A percentile compares a stretch with the other conserved stretches of the same genome.
Conservation (phyloP, 192 early-diverging fungal species). For the Phlyctochytrium bullatum region DNA sequence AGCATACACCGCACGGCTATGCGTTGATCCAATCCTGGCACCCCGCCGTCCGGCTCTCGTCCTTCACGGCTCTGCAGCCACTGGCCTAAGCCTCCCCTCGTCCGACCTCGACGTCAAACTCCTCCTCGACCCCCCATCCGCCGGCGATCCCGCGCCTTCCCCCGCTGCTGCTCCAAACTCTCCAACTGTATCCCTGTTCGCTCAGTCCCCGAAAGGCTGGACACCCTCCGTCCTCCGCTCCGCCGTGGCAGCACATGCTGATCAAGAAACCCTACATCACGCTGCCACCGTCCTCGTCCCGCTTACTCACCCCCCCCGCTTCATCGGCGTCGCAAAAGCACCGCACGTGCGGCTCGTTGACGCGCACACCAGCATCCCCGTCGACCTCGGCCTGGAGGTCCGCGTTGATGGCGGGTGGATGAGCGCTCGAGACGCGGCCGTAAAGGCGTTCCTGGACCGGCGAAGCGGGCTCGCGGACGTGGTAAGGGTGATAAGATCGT, state of each 20-base stretch:
- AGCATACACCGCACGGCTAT: neutral
- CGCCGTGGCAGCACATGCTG: neutral
- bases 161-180: neutral
- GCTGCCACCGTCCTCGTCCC: neutral
- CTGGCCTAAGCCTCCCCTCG: neutral
- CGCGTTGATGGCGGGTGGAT: no score
- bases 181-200: neutral
- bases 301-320: neutral
- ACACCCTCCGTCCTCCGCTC: neutral
- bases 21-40: neutral
- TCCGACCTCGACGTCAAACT: neutral
- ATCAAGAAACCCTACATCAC: neutral
- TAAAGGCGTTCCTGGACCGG: neutral
- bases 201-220: neutral
- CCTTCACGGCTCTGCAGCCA: neutral
- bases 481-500: neutral
- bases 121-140: neutral
- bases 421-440: no score
- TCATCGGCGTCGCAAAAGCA: neutral
- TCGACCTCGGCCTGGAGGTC: neutral
- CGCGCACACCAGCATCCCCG: neutral
- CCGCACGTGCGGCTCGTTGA: neutral
- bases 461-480: neutral
- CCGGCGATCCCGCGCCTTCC: neutral
- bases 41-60: neutral